A percentile compares a stretch with the other conserved stretches of the same genome.
Conservation (phyloP, 805 yeast species). For the Wickerhamomyces hampshirensis region DNA sequence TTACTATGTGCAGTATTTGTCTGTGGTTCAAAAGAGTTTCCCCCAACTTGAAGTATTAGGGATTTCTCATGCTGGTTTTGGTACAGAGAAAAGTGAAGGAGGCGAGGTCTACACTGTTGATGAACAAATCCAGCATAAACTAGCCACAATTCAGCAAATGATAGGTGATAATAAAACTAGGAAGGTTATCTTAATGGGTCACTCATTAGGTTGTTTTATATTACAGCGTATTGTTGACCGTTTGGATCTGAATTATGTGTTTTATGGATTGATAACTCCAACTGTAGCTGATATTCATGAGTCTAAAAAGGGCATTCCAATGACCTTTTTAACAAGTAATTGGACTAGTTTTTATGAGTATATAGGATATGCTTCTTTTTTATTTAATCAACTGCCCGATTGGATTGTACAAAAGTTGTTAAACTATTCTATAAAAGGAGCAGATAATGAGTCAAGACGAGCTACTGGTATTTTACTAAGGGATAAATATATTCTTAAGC, state of each 20-base stretch:
- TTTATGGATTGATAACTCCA: slow-evolving; percentile 65
- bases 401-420: slow-evolving; percentile 7
- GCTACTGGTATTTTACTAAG: slow-evolving; percentile 40
- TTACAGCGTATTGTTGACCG: slow-evolving; percentile 44
- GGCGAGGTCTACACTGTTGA: slow-evolving; percentile 36
- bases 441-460: slow-evolving; percentile 9
- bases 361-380: slow-evolving; percentile 27
- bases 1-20: slow-evolving; percentile 54
- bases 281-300: slow-evolving; percentile 57
- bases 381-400: slow-evolving; percentile 24
- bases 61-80: slow-evolving; percentile 62
- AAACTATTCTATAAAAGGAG: slow-evolving; percentile 7
- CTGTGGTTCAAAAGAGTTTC: slow-evolving; percentile 38
- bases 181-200: slow-evolving; percentile 51
- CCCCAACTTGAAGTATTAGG: slow-evolving; percentile 45
- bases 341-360: slow-evolving; percentile 26
- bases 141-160: slow-evolving; percentile 39
- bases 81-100: slow-evolving; percentile 13
- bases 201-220: slow-evolving; percentile 69
- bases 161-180: slow-evolving; percentile 20
- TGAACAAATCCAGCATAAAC: slow-evolving; percentile 57
- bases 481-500: slow-evolving; percentile 42
- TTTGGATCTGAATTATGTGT: slow-evolving; percentile 28
- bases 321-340: slow-evolving; percentile 25
- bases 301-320: slow-evolving; percentile 34